Evolutionary conservation across 2,329 filamentous ascomycete species (phyloP).

Genomic region (Epichloe bromicola): DNA sequence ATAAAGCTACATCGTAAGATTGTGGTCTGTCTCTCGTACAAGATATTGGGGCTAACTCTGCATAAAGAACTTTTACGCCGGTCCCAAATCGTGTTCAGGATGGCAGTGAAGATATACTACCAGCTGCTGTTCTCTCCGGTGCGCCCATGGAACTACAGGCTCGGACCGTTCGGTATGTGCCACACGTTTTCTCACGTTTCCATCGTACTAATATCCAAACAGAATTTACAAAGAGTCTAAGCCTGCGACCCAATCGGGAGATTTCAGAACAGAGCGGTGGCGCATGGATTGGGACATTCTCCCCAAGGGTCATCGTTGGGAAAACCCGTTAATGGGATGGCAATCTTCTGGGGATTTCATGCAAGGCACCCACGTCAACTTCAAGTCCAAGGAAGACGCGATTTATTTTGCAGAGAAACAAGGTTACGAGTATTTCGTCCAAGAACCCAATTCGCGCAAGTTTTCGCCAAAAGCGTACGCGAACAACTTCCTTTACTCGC

Average conservation of each 20-base stretch:
- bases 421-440: conserved; percentile 97
- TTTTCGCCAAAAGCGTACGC: conserved; percentile 89
- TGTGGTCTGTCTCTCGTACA: neutral
- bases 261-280: conserved; percentile 76
- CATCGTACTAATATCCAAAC: neutral
- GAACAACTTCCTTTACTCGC: conserved; percentile 83
- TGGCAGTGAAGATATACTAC: conserved; percentile 69
- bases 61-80: conserved; percentile 68
- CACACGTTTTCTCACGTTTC: neutral
- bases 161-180: conserved; percentile 72
- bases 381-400: conserved; percentile 88
- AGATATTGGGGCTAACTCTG: neutral
- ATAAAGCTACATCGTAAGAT: conserved; percentile 79
- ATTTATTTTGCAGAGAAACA: conserved; percentile 96
- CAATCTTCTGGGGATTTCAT: conserved; percentile 89
- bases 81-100: conserved; percentile 83
- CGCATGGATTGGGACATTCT: conserved; percentile 98
- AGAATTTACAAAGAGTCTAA: conserved; percentile 91
- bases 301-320: conserved; percentile 87
- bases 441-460: conserved; percentile 84
- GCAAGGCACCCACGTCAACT: conserved; percentile 85
- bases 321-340: conserved; percentile 98
- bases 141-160: conserved; percentile 90
- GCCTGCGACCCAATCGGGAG: conserved; percentile 90
- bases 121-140: conserved; percentile 79